phyloP scores from a whole-genome alignment of 2,329 filamentous ascomycete genomes.

The Cucurbitaria berberidis region DNA sequence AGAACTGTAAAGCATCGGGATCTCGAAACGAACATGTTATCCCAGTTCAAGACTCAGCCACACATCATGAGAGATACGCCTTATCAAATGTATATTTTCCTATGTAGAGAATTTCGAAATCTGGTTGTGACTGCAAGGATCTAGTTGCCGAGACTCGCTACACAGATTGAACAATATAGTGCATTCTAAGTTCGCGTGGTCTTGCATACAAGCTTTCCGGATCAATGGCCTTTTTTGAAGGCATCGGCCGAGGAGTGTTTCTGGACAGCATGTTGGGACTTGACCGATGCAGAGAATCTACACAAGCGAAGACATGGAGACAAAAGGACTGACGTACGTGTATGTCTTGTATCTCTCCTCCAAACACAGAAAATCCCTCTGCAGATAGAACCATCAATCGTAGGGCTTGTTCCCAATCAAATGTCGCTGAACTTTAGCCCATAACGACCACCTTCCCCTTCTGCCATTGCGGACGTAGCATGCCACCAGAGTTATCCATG shows the following conservation, averaged over 20 bases:
- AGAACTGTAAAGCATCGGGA: no score
- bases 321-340: background rate
- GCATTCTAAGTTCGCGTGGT: background rate
- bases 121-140: no score
- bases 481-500: no score
- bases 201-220: background rate
- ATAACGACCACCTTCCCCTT: background rate
- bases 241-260: no score
- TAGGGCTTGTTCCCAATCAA: background rate
- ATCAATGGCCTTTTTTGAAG: no score
- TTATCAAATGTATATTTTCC: background rate
- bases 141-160: no score
- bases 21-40: no score
- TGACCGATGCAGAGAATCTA: background rate
- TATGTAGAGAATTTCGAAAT: background rate
- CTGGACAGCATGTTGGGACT: background rate
- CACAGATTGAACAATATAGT: background rate
- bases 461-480: no score
- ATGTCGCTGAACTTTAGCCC: background rate
- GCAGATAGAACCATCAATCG: background rate
- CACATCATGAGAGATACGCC: no score
- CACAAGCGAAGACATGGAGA: background rate
- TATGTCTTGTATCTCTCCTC: background rate
- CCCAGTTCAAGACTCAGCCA: background rate
- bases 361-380: background rate